A percentile compares a stretch with the other conserved stretches of the same genome.
phyloP scores from a whole-genome alignment of 495 filamentous ascomycete species.

The Penicillium ucsense region DNA sequence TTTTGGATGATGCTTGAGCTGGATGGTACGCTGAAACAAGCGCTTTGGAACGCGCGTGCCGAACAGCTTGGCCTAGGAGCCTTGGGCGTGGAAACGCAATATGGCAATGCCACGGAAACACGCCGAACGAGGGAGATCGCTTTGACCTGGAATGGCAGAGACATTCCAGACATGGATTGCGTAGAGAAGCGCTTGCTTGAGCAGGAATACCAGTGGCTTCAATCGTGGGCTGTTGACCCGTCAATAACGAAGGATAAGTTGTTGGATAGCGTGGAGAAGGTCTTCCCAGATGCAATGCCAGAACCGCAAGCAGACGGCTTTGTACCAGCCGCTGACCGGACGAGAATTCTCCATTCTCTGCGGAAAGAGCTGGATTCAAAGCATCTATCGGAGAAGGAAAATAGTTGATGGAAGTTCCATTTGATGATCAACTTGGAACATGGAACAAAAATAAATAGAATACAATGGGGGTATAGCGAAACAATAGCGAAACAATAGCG shows the following conservation, averaged over 20 bases:
- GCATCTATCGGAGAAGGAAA: neutral
- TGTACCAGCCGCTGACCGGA: conserved; percentile 18
- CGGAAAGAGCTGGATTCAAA: neutral
- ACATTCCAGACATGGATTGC: conserved; percentile 30
- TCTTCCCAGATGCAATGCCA: conserved; percentile 19
- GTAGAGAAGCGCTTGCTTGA: conserved; percentile 20
- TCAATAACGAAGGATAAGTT: conserved; percentile 14
- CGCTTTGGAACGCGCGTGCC: conserved; percentile 40
- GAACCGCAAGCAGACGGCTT: conserved; percentile 1
- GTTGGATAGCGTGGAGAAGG: conserved; percentile 24
- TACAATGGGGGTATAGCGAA: conserved; percentile 5
- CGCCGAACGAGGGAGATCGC: conserved; percentile 25
- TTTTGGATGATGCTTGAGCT: conserved; percentile 44
- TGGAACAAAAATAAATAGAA: neutral
- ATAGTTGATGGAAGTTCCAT: neutral
- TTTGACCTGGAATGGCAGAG: conserved; percentile 50
- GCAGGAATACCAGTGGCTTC: conserved; percentile 24
- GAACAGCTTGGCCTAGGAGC: conserved; percentile 53
- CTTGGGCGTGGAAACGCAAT: conserved; percentile 49
- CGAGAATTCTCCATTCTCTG: conserved; percentile 14
- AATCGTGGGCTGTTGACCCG: conserved; percentile 18
- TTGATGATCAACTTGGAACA: no score
- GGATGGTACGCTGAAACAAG: conserved; percentile 29
- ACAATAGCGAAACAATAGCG: conserved; percentile 3
- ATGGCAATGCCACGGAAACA: conserved; percentile 16